Conservation (phyloP, 192 early-diverging fungal genomes). For the Backusella luteola region DNA sequence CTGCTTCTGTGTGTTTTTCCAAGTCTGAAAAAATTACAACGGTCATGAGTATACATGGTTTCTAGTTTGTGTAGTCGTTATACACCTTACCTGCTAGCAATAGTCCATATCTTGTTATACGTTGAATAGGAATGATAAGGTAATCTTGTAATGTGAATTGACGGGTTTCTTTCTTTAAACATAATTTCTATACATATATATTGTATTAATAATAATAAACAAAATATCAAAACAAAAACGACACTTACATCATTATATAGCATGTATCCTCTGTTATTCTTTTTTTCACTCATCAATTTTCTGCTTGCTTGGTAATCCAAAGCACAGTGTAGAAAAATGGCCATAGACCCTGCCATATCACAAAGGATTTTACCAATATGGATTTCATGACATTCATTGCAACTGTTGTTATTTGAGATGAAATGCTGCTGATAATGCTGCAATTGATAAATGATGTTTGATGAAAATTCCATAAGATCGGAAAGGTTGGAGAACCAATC, state of each 20-base stretch:
- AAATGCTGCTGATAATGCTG: not conserved
- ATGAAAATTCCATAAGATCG: constrained; percentile 21
- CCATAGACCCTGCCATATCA: constrained; percentile 11
- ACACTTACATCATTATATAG: constrained; percentile 20
- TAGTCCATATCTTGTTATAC: constrained; percentile 71
- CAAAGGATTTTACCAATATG: constrained; percentile 10
- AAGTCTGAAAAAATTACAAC: constrained; percentile 18
- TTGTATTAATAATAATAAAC: not conserved
- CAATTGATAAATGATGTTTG: not conserved
- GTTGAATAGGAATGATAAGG: constrained; percentile 77
- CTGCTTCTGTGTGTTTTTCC: constrained; percentile 28
- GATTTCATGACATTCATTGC: not conserved
- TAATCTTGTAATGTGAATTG: constrained; percentile 66
- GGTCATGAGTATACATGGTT: not conserved
- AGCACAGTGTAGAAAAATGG: constrained; percentile 15
- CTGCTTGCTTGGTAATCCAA: constrained; percentile 27
- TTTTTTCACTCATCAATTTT: not conserved
- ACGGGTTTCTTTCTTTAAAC: constrained; percentile 44
- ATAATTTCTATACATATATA: constrained; percentile 19
- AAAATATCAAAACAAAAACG: not conserved
- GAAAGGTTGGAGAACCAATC: constrained; percentile 14
- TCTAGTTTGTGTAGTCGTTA: no score
- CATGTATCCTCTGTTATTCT: constrained; percentile 24
- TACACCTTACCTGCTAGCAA: constrained; percentile 47
- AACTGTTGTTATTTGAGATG: not conserved